A percentile compares a stretch with the other conserved stretches of the same genome.
These are phyloP conservation scores for Odontarrhena argentea DNA, from an alignment of 345 rosid genomes.

Conservation along the genomic window DNA sequence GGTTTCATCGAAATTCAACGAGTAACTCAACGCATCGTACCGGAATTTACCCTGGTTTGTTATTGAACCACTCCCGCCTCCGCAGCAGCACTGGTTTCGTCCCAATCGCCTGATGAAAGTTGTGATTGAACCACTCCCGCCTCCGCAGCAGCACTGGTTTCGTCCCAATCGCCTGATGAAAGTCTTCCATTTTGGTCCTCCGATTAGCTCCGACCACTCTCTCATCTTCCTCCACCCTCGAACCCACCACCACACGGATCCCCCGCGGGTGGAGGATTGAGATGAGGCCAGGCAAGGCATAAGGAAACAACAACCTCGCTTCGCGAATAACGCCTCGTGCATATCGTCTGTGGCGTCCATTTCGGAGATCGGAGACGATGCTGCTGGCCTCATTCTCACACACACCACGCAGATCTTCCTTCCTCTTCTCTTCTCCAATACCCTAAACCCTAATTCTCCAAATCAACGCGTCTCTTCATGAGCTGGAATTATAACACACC, in stretches of 20 bases:
- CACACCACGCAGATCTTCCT: conserved; percentile 7
- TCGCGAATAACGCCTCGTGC: conserved; percentile 39
- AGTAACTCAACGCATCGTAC: conserved; percentile 76
- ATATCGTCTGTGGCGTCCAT: conserved; percentile 33
- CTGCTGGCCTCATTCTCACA: conserved; percentile 31
- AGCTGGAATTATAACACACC: conserved; percentile 19
- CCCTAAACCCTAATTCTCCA: conserved; percentile 30
- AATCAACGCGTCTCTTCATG: conserved; percentile 12
- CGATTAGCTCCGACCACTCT: conserved; percentile 54
- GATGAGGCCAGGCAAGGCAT: conserved; percentile 40
- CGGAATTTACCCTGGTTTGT: conserved; percentile 47
- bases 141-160: conserved; percentile 25
- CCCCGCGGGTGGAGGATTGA: conserved; percentile 2
- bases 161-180: conserved; percentile 43
- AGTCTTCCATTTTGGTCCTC: conserved; percentile 55
- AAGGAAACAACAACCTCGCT: conserved; percentile 49
- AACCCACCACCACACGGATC: conserved; percentile 48
- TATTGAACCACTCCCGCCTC: neutral
- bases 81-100: conserved; percentile 25
- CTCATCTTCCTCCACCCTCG: conserved; percentile 48
- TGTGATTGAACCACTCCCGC: neutral
- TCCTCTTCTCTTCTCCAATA: conserved; percentile 10
- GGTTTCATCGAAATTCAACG: conserved; percentile 82
- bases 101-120: conserved; percentile 47
- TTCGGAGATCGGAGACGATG: conserved; percentile 6